Conservation (phyloP, 2,329 filamentous ascomycete genomes). For the Penicillium sp. region DNA sequence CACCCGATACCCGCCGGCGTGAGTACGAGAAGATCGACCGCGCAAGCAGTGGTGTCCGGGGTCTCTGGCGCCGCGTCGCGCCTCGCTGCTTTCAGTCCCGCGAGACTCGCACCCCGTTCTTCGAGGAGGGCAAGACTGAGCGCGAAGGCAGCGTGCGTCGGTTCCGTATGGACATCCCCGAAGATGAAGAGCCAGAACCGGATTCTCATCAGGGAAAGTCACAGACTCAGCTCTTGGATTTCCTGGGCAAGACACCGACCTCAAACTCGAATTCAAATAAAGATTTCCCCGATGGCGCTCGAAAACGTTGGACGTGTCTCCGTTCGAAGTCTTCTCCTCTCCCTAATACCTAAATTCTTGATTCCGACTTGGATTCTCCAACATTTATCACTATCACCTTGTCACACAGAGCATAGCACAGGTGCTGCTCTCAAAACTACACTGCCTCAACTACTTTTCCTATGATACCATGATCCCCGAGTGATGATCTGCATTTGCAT, state of each 20-base stretch:
- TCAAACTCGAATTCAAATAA: neutral
- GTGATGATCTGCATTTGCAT: conserved; percentile 11
- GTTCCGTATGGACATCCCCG: conserved; percentile 46
- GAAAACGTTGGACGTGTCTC: conserved; percentile 19
- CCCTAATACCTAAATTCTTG: neutral
- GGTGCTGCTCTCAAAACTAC: conserved; percentile 1
- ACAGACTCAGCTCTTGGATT: conserved; percentile 13
- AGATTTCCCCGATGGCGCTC: neutral
- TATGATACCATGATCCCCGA: conserved; percentile 11
- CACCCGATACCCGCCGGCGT: conserved; percentile 43
- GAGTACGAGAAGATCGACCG: conserved; percentile 57
- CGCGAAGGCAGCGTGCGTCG: conserved; percentile 49
- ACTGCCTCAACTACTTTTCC: neutral
- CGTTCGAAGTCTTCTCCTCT: conserved; percentile 15
- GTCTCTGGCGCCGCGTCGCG: conserved; percentile 44
- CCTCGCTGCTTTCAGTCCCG: conserved; percentile 42
- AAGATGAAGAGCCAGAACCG: conserved; percentile 28
- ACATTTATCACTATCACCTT: neutral
- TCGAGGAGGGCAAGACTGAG: conserved; percentile 41
- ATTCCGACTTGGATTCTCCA: neutral
- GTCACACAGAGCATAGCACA: conserved; percentile 1
- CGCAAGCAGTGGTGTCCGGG: conserved; percentile 43
- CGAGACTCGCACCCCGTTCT: conserved; percentile 41
- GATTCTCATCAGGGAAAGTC: conserved; percentile 1
- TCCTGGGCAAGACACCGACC: neutral